A percentile compares a stretch with the other conserved stretches of the same genome.
These are phyloP conservation scores for Aspergillus aculeatus DNA, from an alignment of 2,329 filamentous ascomycete genomes.

Conservation along the genomic window DNA sequence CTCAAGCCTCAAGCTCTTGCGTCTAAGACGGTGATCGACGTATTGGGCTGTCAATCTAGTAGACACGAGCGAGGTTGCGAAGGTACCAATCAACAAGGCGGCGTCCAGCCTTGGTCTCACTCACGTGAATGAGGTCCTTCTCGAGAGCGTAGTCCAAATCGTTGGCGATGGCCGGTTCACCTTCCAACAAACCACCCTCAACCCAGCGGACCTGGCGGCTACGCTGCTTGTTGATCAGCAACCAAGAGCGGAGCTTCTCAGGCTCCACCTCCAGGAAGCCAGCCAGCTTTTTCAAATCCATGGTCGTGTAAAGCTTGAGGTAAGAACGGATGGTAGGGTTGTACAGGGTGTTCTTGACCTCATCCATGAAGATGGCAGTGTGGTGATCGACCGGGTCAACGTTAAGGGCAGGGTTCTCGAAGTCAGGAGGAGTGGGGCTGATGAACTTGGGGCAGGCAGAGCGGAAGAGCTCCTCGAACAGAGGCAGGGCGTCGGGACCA, in stretches of 20 bases:
- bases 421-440: slow-evolving; percentile 92
- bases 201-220: slow-evolving; percentile 94
- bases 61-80: slow-evolving; percentile 91
- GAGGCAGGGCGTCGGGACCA: slow-evolving; percentile 88
- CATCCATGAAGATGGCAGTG: slow-evolving; percentile 96
- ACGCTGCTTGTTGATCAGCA: slow-evolving; percentile 97
- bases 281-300: slow-evolving; percentile 97
- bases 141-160: slow-evolving; percentile 97
- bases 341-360: slow-evolving; percentile 99
- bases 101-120: slow-evolving; percentile 95
- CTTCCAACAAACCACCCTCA: slow-evolving; percentile 85
- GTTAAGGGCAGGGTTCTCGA: slow-evolving; percentile 94
- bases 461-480: slow-evolving; percentile 98
- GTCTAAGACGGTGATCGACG: slow-evolving; percentile 11
- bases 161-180: slow-evolving; percentile 87
- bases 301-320: slow-evolving; percentile 97
- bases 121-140: slow-evolving; percentile 96
- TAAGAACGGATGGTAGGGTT: slow-evolving; percentile 97
- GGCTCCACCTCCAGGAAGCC: slow-evolving; percentile 95
- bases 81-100: slow-evolving; percentile 99
- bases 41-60: slow-evolving; percentile 54
- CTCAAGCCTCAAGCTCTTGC: slow-evolving; percentile 1
- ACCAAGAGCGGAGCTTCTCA: slow-evolving; percentile 91
- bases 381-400: slow-evolving; percentile 97
- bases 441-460: slow-evolving; percentile 99